phyloP scores from a whole-genome alignment of 1,284 basidiomycete species.

The Rhodotorula sp. region DNA sequence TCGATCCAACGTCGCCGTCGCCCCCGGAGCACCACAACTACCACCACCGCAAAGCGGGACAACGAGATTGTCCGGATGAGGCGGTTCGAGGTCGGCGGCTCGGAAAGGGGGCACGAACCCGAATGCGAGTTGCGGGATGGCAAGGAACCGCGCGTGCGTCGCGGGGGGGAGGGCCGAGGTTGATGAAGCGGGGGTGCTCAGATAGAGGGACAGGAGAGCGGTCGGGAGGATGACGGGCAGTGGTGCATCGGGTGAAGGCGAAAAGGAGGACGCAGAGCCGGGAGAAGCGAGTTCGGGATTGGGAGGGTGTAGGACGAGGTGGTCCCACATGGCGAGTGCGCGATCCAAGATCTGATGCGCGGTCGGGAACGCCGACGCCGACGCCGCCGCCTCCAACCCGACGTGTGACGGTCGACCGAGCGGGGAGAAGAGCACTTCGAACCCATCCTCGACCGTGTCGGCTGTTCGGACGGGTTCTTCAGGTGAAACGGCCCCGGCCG shows the following conservation, averaged over 20 bases:
- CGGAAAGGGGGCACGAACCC: slow-evolving; percentile 24
- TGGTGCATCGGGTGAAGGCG: background rate
- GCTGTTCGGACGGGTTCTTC: background rate
- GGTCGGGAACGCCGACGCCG: slow-evolving; percentile 1
- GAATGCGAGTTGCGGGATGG: slow-evolving; percentile 10
- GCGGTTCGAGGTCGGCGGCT: slow-evolving; percentile 13
- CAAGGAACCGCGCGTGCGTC: slow-evolving; percentile 14
- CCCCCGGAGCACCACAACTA: no score
- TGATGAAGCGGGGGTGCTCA: background rate
- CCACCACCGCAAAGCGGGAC: background rate
- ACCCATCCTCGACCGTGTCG: background rate
- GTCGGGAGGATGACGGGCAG: slow-evolving; percentile 7
- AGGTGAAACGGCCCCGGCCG: background rate
- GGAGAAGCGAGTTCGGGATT: background rate
- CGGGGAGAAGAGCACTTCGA: background rate
- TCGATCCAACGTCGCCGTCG: slow-evolving; percentile 24
- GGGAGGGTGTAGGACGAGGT: slow-evolving; percentile 10
- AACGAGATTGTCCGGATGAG: slow-evolving; percentile 3
- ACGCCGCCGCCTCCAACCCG: background rate
- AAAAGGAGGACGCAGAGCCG: background rate
- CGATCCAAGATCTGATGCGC: slow-evolving; percentile 7
- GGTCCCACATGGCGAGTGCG: slow-evolving; percentile 8
- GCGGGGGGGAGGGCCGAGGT: slow-evolving; percentile 13
- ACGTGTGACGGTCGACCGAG: background rate
- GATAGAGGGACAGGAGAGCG: slow-evolving; percentile 14